These are phyloP conservation scores for Hamigera avellanea DNA, from an alignment of 495 filamentous ascomycete species.

Conservation along the genomic window DNA sequence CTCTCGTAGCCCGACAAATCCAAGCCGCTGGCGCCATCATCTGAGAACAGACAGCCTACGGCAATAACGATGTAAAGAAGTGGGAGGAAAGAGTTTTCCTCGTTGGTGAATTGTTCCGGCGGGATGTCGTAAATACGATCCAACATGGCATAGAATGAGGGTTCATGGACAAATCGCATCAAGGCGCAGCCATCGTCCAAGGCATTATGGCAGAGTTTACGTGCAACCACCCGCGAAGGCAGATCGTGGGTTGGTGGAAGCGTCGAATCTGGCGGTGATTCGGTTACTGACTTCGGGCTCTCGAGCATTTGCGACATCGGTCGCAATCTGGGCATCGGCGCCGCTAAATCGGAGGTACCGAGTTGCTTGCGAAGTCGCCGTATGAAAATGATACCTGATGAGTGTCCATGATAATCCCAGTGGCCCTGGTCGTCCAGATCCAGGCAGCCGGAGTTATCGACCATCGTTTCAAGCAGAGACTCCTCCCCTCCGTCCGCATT, in stretches of 20 bases:
- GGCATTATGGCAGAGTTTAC: slow-evolving; percentile 60
- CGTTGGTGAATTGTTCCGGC: slow-evolving; percentile 54
- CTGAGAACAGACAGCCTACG: slow-evolving; percentile 72
- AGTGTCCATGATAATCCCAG: slow-evolving; percentile 92
- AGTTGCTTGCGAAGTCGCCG: slow-evolving; percentile 77
- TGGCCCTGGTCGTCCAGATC: slow-evolving; percentile 86
- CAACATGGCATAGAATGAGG: slow-evolving; percentile 67
- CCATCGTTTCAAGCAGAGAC: slow-evolving; percentile 85
- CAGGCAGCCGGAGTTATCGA: slow-evolving; percentile 75
- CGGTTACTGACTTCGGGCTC: slow-evolving; percentile 56
- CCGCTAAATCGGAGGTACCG: slow-evolving; percentile 44
- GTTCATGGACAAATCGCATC: slow-evolving; percentile 78
- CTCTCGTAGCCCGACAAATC: slow-evolving; percentile 52
- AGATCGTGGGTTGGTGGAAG: slow-evolving; percentile 52
- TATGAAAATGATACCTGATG: slow-evolving; percentile 82
- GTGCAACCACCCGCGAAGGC: slow-evolving; percentile 56
- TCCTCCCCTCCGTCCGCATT: slow-evolving; percentile 41
- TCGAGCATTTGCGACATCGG: slow-evolving; percentile 47
- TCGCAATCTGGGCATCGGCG: slow-evolving; percentile 21
- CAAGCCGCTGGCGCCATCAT: slow-evolving; percentile 33
- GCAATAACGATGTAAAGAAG: slow-evolving; percentile 75
- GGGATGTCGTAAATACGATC: slow-evolving; percentile 69
- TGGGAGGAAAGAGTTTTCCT: slow-evolving; percentile 73
- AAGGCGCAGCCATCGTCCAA: slow-evolving; percentile 76
- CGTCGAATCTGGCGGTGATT: slow-evolving; percentile 44